A percentile compares a stretch with the other conserved stretches of the same genome.
phyloP scores from a whole-genome alignment of 208 protist species.

The Trypanosoma conorhini region DNA sequence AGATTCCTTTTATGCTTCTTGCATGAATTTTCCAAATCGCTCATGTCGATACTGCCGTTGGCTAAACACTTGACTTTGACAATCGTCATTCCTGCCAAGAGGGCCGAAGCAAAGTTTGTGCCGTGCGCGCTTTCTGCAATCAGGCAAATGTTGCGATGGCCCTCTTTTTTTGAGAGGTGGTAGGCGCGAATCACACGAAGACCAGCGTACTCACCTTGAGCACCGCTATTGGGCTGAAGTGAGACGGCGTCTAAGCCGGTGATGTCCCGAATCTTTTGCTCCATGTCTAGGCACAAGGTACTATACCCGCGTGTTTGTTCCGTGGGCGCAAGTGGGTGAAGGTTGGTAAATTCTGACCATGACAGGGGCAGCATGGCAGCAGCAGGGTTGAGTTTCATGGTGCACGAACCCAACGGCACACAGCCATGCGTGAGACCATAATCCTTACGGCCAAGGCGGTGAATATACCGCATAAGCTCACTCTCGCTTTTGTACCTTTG shows the following conservation, averaged over 20 bases:
- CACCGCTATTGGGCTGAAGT: slow-evolving; percentile 97
- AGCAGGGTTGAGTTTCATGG: slow-evolving; percentile 99
- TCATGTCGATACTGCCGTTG: slow-evolving; percentile 94
- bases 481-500: slow-evolving; percentile 96
- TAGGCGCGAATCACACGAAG: slow-evolving; percentile 88
- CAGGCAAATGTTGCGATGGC: slow-evolving; percentile 96
- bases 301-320: slow-evolving; percentile 90
- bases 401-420: slow-evolving; percentile 98
- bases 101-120: slow-evolving; percentile 98
- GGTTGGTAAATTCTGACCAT: slow-evolving; percentile 91
- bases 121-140: slow-evolving; percentile 98
- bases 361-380: slow-evolving; percentile 95
- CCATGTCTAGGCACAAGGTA: slow-evolving; percentile 76
- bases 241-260: slow-evolving; percentile 96
- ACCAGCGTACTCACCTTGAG: slow-evolving; percentile 97
- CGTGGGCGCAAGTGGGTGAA: slow-evolving; percentile 97
- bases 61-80: slow-evolving; percentile 92
- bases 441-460: slow-evolving; percentile 95
- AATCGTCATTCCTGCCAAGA: slow-evolving; percentile 92
- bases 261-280: slow-evolving; percentile 90
- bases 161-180: slow-evolving; percentile 73
- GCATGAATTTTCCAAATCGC: slow-evolving; percentile 89
- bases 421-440: slow-evolving; percentile 94
- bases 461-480: slow-evolving; percentile 97
- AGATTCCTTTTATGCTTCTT: slow-evolving; percentile 92